Percentiles rank a stretch among this genome's conserved stretches.
Evolutionary conservation across 2,329 filamentous ascomycete species (phyloP).

Genomic region (Trichophyton mentagrophytes): DNA sequence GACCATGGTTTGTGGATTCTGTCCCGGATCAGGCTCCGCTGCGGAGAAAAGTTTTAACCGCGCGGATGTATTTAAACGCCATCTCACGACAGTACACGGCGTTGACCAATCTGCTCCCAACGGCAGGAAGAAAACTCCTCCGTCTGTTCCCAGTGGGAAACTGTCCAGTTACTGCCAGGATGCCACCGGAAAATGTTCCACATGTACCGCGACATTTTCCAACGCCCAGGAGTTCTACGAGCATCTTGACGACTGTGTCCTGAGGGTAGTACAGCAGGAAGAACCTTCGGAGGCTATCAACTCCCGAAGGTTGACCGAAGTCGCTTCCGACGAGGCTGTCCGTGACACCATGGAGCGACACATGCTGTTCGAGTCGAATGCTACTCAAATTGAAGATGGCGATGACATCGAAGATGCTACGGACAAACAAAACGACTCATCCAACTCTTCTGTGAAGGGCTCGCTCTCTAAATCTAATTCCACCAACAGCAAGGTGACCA

Average conservation of each 20-base stretch:
- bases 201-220: slow-evolving; percentile 70
- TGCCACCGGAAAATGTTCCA: slow-evolving; percentile 78
- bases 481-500: slow-evolving; percentile 45
- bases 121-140: slow-evolving; percentile 60
- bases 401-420: slow-evolving; percentile 43
- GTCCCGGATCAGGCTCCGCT: slow-evolving; percentile 73
- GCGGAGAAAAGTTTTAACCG: slow-evolving; percentile 93
- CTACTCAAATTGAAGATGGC: slow-evolving; percentile 39
- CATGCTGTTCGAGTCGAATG: slow-evolving; percentile 39
- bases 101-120: slow-evolving; percentile 90
- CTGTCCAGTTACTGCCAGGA: slow-evolving; percentile 59
- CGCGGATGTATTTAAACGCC: slow-evolving; percentile 90
- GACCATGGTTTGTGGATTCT: slow-evolving; percentile 94
- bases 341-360: slow-evolving; percentile 47
- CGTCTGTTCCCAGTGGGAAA: slow-evolving; percentile 44
- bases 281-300: slow-evolving; percentile 48
- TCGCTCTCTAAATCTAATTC: slow-evolving; percentile 18
- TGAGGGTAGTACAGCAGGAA: slow-evolving; percentile 49
- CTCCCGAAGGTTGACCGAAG: slow-evolving; percentile 42
- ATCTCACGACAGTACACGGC: slow-evolving; percentile 77
- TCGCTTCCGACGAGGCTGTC: slow-evolving; percentile 47
- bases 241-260: slow-evolving; percentile 64
- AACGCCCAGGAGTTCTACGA: slow-evolving; percentile 96
- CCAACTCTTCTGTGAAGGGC: slow-evolving; percentile 36
- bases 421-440: slow-evolving; percentile 19